Evolutionary conservation across 495 filamentous ascomycete genomes (phyloP).

Genomic region (Bacidia gigantensis): DNA sequence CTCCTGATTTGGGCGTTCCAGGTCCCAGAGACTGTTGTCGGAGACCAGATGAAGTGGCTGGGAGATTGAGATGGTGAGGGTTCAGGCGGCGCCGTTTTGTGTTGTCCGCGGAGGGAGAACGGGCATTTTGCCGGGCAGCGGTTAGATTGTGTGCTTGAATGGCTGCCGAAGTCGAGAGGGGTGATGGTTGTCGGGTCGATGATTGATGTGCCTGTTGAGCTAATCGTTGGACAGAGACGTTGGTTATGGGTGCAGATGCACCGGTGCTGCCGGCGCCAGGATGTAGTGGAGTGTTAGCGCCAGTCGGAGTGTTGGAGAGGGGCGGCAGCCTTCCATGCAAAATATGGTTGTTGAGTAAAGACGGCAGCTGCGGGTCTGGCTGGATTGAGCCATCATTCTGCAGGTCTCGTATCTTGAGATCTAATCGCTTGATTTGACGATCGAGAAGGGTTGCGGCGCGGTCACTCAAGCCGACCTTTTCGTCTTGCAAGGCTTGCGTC

Average conservation of each 20-base stretch:
- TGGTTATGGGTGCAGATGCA: slow-evolving; percentile 32
- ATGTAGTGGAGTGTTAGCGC: slow-evolving; percentile 30
- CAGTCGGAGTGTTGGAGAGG: slow-evolving; percentile 27
- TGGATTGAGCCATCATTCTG: slow-evolving; percentile 63
- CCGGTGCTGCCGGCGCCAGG: slow-evolving; percentile 25
- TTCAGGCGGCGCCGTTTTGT: slow-evolving; percentile 62
- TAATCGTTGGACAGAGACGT: slow-evolving; percentile 27
- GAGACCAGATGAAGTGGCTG: slow-evolving; percentile 56
- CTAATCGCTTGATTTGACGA: slow-evolving; percentile 76
- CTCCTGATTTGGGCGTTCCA: slow-evolving; percentile 69
- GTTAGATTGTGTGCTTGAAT: slow-evolving; percentile 12
- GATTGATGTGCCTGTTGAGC: slow-evolving; percentile 34
- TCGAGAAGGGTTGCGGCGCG: slow-evolving; percentile 70
- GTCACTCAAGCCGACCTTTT: slow-evolving; percentile 69
- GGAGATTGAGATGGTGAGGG: slow-evolving; percentile 45
- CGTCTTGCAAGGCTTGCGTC: slow-evolving; percentile 63
- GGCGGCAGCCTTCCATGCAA: slow-evolving; percentile 43
- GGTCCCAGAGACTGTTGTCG: slow-evolving; percentile 74
- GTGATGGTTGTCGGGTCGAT: slow-evolving; percentile 27
- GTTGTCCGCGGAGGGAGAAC: slow-evolving; percentile 60
- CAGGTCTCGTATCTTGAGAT: slow-evolving; percentile 72
- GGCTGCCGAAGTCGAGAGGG: slow-evolving; percentile 18
- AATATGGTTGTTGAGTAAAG: slow-evolving; percentile 53
- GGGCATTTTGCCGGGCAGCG: slow-evolving; percentile 34
- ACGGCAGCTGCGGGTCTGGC: slow-evolving; percentile 66